Evolutionary conservation across 2,329 filamentous ascomycete species (phyloP).

Genomic region (Didymella pinodella): DNA sequence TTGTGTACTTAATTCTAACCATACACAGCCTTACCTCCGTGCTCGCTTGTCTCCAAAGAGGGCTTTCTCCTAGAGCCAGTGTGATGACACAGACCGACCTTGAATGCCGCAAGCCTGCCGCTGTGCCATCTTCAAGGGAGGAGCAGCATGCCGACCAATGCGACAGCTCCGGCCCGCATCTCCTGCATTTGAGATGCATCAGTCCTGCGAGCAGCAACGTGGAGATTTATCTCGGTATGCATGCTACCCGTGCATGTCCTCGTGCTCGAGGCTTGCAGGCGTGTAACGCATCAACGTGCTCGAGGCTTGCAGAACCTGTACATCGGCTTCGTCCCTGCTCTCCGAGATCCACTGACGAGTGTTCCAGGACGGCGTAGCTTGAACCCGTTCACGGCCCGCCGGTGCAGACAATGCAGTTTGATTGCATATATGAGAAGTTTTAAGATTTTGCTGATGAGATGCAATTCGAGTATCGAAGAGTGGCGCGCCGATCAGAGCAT

Average conservation of each 20-base stretch:
- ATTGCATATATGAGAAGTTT: conserved; percentile 27
- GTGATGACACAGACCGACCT: conserved; percentile 22
- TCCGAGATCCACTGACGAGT: conserved; percentile 33
- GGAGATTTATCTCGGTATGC: conserved; percentile 37
- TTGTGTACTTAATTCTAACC: conserved; percentile 10
- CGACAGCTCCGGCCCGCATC: conserved; percentile 26
- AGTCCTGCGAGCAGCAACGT: conserved; percentile 27
- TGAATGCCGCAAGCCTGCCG: conserved; percentile 21
- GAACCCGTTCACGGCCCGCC: conserved; percentile 39
- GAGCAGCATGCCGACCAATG: conserved; percentile 30
- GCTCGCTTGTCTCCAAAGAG: neutral
- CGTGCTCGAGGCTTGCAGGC: conserved; percentile 30
- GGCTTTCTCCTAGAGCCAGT: conserved; percentile 6
- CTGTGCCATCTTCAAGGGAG: conserved; percentile 18
- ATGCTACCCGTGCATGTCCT: conserved; percentile 29
- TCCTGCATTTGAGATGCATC: conserved; percentile 25
- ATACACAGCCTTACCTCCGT: conserved; percentile 14
- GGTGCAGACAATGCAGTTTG: conserved; percentile 24
- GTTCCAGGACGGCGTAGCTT: conserved; percentile 10
- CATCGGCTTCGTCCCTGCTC: conserved; percentile 30
- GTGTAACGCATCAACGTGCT: conserved; percentile 20
- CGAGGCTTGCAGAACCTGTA: conserved; percentile 27
- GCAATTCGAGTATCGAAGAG: conserved; percentile 12
- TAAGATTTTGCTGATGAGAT: conserved; percentile 12
- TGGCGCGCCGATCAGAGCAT: conserved; percentile 18